Conservation (phyloP, 2,329 filamentous ascomycete genomes). For the Alternaria longipes region DNA sequence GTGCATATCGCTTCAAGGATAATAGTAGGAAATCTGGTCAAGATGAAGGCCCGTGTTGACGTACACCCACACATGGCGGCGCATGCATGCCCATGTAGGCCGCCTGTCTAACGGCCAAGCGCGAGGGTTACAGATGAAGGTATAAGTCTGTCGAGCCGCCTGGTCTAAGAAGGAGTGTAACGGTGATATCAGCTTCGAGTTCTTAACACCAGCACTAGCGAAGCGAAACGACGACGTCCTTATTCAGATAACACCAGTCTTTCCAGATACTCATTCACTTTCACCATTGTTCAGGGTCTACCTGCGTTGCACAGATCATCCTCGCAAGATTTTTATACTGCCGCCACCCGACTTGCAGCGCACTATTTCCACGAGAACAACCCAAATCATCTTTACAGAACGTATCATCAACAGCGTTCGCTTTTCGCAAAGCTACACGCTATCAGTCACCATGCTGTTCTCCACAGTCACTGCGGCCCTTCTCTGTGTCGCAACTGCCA, state of each 20-base stretch:
- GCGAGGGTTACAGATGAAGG: conserved; percentile 32
- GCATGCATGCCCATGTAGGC: conserved; percentile 37
- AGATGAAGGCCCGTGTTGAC: conserved; percentile 33
- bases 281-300: background rate
- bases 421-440: background rate
- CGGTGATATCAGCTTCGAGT: conserved; percentile 28
- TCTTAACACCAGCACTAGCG: conserved; percentile 11
- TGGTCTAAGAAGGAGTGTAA: conserved; percentile 22
- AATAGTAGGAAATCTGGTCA: conserved; percentile 24
- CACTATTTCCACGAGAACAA: background rate
- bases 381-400: background rate
- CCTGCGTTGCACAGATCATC: background rate
- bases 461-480: conserved; percentile 36
- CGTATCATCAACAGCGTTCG: background rate
- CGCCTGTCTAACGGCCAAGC: conserved; percentile 40
- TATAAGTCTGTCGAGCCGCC: conserved; percentile 43
- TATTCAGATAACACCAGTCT: background rate
- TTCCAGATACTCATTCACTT: background rate
- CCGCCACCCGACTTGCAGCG: background rate
- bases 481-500: conserved; percentile 28
- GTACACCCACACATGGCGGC: conserved; percentile 41
- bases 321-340: background rate
- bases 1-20: conserved; percentile 42
- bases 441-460: conserved; percentile 39
- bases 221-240: background rate